phyloP scores from a whole-genome alignment of 2,329 filamentous ascomycete genomes.

The Ceratocystis huliohia region DNA sequence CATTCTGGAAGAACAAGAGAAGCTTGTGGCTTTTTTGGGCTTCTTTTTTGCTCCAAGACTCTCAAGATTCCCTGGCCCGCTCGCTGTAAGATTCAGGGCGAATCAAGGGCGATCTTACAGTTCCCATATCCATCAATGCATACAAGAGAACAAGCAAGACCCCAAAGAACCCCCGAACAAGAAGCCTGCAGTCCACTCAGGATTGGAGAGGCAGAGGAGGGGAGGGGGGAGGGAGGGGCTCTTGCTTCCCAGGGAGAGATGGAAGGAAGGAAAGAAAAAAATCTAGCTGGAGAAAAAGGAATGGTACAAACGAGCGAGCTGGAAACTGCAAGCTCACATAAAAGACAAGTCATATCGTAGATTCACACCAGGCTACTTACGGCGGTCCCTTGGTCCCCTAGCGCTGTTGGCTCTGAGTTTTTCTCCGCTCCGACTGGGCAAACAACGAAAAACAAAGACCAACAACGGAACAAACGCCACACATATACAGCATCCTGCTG shows the following conservation, averaged over 20 bases:
- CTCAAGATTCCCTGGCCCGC: not conserved
- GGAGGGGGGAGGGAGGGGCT: not conserved
- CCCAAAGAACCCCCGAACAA: not conserved
- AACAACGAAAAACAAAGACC: not conserved
- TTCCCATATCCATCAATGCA: not conserved
- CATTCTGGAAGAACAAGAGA: constrained; percentile 6
- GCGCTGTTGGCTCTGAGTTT: no score
- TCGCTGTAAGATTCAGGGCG: not conserved
- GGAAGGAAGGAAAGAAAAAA: not conserved
- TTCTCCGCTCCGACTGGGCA: not conserved
- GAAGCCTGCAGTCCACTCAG: not conserved
- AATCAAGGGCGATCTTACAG: constrained; percentile 5
- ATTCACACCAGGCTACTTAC: not conserved
- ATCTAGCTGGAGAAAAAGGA: not conserved
- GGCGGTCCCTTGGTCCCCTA: no score
- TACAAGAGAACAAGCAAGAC: constrained; percentile 1
- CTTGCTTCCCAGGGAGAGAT: not conserved
- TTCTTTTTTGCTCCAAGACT: not conserved
- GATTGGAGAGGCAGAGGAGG: not conserved
- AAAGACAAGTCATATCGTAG: not conserved
- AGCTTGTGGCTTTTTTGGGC: not conserved
- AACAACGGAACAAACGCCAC: not conserved
- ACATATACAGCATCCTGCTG: not conserved
- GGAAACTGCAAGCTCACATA: not conserved
- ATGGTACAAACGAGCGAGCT: not conserved